A percentile compares a stretch with the other conserved stretches of the same genome.
phyloP scores from a whole-genome alignment of 768 basidiomycete genomes.

The Leucosporidium yakuticum region DNA sequence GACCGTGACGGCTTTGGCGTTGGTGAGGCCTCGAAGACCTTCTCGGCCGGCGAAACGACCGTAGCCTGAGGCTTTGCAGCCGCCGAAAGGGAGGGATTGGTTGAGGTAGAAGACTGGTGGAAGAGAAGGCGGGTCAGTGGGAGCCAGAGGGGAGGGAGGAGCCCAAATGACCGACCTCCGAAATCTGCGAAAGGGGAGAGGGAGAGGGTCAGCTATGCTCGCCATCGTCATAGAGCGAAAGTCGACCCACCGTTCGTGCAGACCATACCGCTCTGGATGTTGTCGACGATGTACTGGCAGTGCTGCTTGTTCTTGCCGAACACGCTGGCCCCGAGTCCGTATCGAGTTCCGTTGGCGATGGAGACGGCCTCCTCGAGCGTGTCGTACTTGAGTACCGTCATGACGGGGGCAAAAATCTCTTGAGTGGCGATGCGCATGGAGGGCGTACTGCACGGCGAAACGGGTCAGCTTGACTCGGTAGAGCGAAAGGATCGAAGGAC shows the following conservation, averaged over 20 bases:
- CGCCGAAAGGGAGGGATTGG: slow-evolving; percentile 94
- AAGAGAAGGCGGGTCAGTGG: slow-evolving; percentile 54
- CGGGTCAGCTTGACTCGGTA: neutral
- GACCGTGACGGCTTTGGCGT: slow-evolving; percentile 75
- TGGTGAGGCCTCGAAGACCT: slow-evolving; percentile 80
- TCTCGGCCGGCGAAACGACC: slow-evolving; percentile 94
- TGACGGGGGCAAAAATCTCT: slow-evolving; percentile 73
- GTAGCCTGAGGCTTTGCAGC: slow-evolving; percentile 82
- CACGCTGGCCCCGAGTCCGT: slow-evolving; percentile 87
- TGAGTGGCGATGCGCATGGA: slow-evolving; percentile 29
- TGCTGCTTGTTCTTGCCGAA: slow-evolving; percentile 79
- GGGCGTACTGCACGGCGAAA: slow-evolving; percentile 9
- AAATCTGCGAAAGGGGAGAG: slow-evolving; percentile 19
- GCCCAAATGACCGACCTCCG: slow-evolving; percentile 15
- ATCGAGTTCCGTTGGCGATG: slow-evolving; percentile 80
- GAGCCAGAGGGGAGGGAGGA: slow-evolving; percentile 2
- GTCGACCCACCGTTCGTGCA: slow-evolving; percentile 85
- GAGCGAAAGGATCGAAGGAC: neutral
- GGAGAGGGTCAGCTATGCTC: slow-evolving; percentile 5
- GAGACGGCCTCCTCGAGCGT: slow-evolving; percentile 75
- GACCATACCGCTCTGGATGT: slow-evolving; percentile 92
- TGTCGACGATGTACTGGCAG: slow-evolving; percentile 71
- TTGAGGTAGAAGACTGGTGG: slow-evolving; percentile 46
- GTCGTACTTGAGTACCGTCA: slow-evolving; percentile 76
- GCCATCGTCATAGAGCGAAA: slow-evolving; percentile 61